Percentiles rank a stretch among this genome's conserved stretches.
phyloP scores from a whole-genome alignment of 1,139 yeast species.

The Nakaseomyces glabratus region DNA sequence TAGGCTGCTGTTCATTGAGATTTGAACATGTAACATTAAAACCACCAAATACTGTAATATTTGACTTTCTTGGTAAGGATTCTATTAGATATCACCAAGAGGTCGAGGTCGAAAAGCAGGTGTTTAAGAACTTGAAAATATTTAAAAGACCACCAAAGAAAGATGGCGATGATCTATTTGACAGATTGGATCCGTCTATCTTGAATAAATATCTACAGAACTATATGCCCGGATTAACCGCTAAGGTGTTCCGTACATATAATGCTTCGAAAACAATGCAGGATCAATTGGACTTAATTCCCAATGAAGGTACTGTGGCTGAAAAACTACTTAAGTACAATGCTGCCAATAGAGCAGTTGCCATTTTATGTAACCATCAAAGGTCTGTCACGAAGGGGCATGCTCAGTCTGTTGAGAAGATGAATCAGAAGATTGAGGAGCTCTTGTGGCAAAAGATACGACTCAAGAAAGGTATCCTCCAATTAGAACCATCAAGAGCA shows the following conservation, averaged over 20 bases:
- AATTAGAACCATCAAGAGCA: constrained; percentile 47
- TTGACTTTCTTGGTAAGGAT: constrained; percentile 94
- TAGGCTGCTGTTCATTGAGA: constrained; percentile 91
- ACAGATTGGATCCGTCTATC: constrained; percentile 73
- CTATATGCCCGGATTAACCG: constrained; percentile 89
- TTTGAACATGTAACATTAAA: constrained; percentile 79
- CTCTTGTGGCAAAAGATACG: constrained; percentile 77
- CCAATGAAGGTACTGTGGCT: constrained; percentile 75
- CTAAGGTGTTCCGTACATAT: constrained; percentile 95
- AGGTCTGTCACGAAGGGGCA: constrained; percentile 83
- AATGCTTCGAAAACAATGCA: constrained; percentile 97
- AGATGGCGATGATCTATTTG: constrained; percentile 89
- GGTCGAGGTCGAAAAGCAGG: constrained; percentile 83
- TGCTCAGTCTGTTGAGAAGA: constrained; percentile 69
- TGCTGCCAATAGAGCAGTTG: constrained; percentile 93
- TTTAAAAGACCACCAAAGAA: constrained; percentile 82
- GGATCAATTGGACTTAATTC: constrained; percentile 76
- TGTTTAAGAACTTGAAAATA: constrained; percentile 75
- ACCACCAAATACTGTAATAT: constrained; percentile 82
- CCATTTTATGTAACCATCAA: constrained; percentile 95
- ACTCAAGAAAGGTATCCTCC: constrained; percentile 58
- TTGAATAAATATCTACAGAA: constrained; percentile 80
- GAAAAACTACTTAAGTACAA: constrained; percentile 83
- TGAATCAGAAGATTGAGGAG: constrained; percentile 67
- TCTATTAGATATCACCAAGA: constrained; percentile 88